These are phyloP conservation scores for Madurella fahalii DNA, from an alignment of 2,329 filamentous ascomycete genomes.

Conservation along the genomic window DNA sequence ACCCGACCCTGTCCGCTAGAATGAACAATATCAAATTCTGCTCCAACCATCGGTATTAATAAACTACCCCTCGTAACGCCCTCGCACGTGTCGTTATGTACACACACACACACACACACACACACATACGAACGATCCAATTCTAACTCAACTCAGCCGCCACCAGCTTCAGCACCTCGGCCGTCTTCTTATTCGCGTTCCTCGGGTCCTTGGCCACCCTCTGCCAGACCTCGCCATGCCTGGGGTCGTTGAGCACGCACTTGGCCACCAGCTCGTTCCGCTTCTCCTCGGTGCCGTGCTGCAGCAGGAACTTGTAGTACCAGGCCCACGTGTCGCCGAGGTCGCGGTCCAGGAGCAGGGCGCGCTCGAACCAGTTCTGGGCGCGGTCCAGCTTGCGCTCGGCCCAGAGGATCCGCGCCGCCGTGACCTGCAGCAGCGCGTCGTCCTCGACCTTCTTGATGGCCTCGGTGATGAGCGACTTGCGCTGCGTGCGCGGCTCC, in stretches of 20 bases:
- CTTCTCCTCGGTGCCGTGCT: conserved; percentile 96
- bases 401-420: conserved; percentile 93
- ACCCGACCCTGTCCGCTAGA: no score
- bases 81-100: neutral
- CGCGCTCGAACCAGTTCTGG: conserved; percentile 96
- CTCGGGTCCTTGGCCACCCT: conserved; percentile 76
- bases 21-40: no score
- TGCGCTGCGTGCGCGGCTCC: conserved; percentile 85
- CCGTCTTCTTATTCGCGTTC: conserved; percentile 69
- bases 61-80: neutral
- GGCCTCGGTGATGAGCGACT: conserved; percentile 84
- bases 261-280: conserved; percentile 76
- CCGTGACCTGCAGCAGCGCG: conserved; percentile 80
- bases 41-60: neutral
- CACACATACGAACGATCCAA: neutral
- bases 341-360: conserved; percentile 81
- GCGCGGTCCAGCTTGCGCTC: conserved; percentile 91
- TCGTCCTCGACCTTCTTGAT: conserved; percentile 97
- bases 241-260: conserved; percentile 77
- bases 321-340: conserved; percentile 93
- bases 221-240: conserved; percentile 92
- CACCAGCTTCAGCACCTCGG: conserved; percentile 80
- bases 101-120: neutral
- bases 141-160: conserved; percentile 42
- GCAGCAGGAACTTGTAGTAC: conserved; percentile 90